Percentiles rank a stretch among this genome's conserved stretches.
These are phyloP conservation scores for Phenoliferia sp. DNA, from an alignment of 1,284 basidiomycete species.

Conservation along the genomic window DNA sequence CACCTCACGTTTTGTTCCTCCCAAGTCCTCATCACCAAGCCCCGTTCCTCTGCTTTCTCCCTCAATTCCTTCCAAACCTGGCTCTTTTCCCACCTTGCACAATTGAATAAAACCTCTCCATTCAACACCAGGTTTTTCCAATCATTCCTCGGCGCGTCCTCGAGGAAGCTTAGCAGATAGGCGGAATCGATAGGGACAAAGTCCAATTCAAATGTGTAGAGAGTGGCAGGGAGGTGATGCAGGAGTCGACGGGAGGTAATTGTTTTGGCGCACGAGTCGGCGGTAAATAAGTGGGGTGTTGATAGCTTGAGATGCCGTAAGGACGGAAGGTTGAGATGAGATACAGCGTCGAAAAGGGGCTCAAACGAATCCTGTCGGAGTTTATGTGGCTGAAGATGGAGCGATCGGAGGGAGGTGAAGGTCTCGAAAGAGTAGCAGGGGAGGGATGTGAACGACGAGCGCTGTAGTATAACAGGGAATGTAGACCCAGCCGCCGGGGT, in stretches of 20 bases:
- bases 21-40: too few relatives aligned
- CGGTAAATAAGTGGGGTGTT: neutral
- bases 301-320: neutral
- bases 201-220: neutral
- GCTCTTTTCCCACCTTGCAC: too few relatives aligned
- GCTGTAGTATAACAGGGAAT: too few relatives aligned
- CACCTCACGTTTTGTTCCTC: too few relatives aligned
- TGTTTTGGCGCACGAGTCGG: neutral
- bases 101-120: neutral
- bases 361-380: neutral
- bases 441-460: neutral
- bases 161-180: neutral
- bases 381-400: neutral
- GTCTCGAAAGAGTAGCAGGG: neutral
- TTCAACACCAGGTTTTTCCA: neutral
- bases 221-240: neutral
- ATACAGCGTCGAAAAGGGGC: neutral
- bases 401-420: neutral
- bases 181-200: neutral
- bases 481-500: too few relatives aligned
- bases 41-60: too few relatives aligned
- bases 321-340: neutral
- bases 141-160: neutral
- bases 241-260: neutral
- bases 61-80: too few relatives aligned